These are phyloP conservation scores for Hericium rajendrae DNA, from an alignment of 768 basidiomycete species.

Conservation along the genomic window DNA sequence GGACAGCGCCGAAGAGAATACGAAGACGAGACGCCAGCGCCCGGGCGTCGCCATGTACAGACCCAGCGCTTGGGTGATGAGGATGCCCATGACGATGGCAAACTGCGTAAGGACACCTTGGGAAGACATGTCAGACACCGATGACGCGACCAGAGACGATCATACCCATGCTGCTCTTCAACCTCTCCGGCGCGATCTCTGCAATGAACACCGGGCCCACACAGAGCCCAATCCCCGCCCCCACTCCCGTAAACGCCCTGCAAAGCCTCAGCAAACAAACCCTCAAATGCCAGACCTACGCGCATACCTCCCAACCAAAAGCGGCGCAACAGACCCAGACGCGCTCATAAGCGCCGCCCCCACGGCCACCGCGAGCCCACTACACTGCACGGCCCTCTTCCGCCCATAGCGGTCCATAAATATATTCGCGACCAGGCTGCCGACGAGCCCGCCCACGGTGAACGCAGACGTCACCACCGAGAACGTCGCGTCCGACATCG, in stretches of 20 bases:
- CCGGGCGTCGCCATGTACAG: slow-evolving; percentile 59
- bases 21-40: slow-evolving; percentile 63
- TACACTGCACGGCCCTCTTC: slow-evolving; percentile 53
- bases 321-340: slow-evolving; percentile 41
- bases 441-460: slow-evolving; percentile 79
- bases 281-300: neutral
- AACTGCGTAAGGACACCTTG: slow-evolving; percentile 75
- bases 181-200: slow-evolving; percentile 71
- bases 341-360: slow-evolving; percentile 62
- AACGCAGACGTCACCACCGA: slow-evolving; percentile 79
- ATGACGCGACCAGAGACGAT: neutral
- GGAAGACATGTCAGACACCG: neutral
- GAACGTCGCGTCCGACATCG: slow-evolving; percentile 69
- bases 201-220: slow-evolving; percentile 81
- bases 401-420: slow-evolving; percentile 67
- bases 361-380: slow-evolving; percentile 41
- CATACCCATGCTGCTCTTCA: slow-evolving; percentile 67
- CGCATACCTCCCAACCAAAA: slow-evolving; percentile 59
- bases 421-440: slow-evolving; percentile 58
- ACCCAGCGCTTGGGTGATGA: slow-evolving; percentile 76
- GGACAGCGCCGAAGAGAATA: slow-evolving; percentile 50
- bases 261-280: neutral
- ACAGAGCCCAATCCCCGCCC: slow-evolving; percentile 64
- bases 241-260: slow-evolving; percentile 60
- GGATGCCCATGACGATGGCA: slow-evolving; percentile 76